A percentile compares a stretch with the other conserved stretches of the same genome.
Conservation (phyloP, 306 rosid genomes). For the Malus sieversii region DNA sequence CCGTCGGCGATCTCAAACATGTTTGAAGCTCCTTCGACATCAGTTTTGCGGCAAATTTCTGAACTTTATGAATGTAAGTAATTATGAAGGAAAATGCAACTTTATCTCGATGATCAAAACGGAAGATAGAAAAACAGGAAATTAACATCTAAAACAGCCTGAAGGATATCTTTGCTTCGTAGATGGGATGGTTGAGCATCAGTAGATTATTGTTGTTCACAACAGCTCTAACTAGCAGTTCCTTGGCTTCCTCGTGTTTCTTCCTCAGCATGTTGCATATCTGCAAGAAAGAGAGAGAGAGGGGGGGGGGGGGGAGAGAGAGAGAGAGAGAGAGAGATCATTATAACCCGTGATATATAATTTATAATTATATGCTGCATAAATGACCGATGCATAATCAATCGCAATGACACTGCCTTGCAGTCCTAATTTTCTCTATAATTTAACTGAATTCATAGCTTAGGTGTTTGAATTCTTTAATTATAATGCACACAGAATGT, state of each 20-base stretch:
- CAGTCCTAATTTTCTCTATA: not conserved
- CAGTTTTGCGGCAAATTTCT: constrained; percentile 59
- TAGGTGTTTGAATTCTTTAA: not conserved
- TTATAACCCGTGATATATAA: not conserved
- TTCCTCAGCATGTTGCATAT: constrained; percentile 78
- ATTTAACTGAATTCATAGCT: not conserved
- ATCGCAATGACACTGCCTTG: too few relatives aligned
- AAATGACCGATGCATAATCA: not conserved
- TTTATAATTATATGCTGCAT: not conserved
- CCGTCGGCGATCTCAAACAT: constrained; percentile 23
- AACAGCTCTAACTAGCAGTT: constrained; percentile 61
- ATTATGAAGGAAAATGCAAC: constrained; percentile 37
- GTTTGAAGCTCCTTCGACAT: constrained; percentile 46
- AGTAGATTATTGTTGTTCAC: constrained; percentile 70
- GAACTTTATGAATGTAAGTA: constrained; percentile 59
- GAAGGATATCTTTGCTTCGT: constrained; percentile 81
- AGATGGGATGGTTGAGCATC: constrained; percentile 89
- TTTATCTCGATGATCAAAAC: not conserved
- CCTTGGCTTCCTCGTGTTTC: constrained; percentile 85
- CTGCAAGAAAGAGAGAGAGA: constrained; percentile 26
- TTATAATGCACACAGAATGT: not conserved
- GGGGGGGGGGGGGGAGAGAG: not conserved
- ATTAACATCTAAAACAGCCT: constrained; percentile 4
- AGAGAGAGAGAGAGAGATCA: not conserved
- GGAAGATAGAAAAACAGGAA: not conserved